Evolutionary conservation across 163 green algal species (phyloP).

Genomic region (Chlamydomonas reinhardtii): DNA sequence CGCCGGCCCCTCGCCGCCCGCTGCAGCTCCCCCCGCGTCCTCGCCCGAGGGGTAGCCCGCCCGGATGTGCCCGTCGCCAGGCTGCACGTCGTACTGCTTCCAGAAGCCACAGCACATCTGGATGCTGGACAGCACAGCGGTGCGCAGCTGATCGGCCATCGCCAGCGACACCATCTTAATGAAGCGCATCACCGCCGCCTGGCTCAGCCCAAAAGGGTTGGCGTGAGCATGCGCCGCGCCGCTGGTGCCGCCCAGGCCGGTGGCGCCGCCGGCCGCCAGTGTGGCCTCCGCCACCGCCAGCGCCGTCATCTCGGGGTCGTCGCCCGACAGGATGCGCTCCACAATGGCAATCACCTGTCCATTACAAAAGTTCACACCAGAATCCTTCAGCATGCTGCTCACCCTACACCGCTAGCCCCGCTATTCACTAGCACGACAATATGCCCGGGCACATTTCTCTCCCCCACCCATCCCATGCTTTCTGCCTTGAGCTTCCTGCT

Average conservation of each 20-base stretch:
- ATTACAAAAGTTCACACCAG: no score
- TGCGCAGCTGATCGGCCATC: slow-evolving; percentile 80
- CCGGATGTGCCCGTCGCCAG: slow-evolving; percentile 19
- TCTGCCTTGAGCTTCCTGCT: no score
- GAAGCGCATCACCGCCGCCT: slow-evolving; percentile 64
- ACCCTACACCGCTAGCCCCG: no score
- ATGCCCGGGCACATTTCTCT: no score
- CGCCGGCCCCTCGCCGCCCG: neutral
- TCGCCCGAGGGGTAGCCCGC: slow-evolving; percentile 14
- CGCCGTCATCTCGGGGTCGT: slow-evolving; percentile 34
- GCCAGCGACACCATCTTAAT: slow-evolving; percentile 74
- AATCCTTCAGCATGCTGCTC: no score
- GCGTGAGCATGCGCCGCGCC: neutral
- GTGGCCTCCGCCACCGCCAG: slow-evolving; percentile 13
- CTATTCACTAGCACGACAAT: no score
- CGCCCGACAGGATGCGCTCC: slow-evolving; percentile 42
- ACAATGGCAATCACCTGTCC: slow-evolving; percentile 49
- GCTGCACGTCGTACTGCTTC: slow-evolving; percentile 61
- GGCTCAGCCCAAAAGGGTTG: slow-evolving; percentile 29
- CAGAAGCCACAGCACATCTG: slow-evolving; percentile 62
- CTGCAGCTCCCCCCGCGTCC: neutral
- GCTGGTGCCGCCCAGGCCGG: neutral
- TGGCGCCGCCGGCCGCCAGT: neutral
- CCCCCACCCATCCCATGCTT: no score
- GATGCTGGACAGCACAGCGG: slow-evolving; percentile 65